A percentile compares a stretch with the other conserved stretches of the same genome.
These are phyloP conservation scores for Cladophialophora immunda DNA, from an alignment of 2,329 filamentous ascomycete genomes.

Conservation along the genomic window DNA sequence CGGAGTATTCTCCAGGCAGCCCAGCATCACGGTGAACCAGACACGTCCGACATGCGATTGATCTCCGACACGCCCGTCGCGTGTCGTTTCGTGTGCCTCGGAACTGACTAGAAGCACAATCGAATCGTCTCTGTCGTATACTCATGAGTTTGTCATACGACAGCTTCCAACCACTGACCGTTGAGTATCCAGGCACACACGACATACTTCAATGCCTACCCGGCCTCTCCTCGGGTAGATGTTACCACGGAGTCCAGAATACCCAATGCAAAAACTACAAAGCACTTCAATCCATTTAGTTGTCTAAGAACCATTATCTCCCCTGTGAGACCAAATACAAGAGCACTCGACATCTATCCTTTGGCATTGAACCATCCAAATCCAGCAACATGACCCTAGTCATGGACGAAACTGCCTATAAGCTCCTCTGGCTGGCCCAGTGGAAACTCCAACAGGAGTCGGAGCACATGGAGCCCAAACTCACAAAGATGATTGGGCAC, in stretches of 20 bases:
- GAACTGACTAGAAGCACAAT: conserved; percentile 1
- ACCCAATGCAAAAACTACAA: too few relatives aligned
- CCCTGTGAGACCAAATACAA: neutral
- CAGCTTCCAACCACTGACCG: neutral
- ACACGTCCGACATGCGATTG: too few relatives aligned
- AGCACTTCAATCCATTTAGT: too few relatives aligned
- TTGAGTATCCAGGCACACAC: neutral
- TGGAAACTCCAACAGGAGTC: conserved; percentile 30
- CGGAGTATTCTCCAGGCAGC: too few relatives aligned
- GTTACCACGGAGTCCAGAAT: neutral
- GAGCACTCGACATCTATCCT: neutral
- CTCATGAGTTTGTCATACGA: conserved; percentile 29
- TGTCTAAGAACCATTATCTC: neutral
- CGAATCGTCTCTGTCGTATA: too few relatives aligned
- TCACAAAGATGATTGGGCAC: conserved; percentile 28
- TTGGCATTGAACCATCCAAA: too few relatives aligned
- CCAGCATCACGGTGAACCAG: too few relatives aligned
- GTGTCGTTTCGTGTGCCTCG: neutral
- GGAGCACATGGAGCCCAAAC: conserved; percentile 20
- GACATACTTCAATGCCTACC: neutral
- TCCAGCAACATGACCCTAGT: neutral
- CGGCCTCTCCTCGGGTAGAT: neutral
- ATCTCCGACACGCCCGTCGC: too few relatives aligned
- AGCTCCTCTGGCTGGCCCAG: conserved; percentile 22
- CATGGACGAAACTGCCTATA: conserved; percentile 21